Conservation (phyloP, 768 basidiomycete genomes). For the Termitomyces sp. region DNA sequence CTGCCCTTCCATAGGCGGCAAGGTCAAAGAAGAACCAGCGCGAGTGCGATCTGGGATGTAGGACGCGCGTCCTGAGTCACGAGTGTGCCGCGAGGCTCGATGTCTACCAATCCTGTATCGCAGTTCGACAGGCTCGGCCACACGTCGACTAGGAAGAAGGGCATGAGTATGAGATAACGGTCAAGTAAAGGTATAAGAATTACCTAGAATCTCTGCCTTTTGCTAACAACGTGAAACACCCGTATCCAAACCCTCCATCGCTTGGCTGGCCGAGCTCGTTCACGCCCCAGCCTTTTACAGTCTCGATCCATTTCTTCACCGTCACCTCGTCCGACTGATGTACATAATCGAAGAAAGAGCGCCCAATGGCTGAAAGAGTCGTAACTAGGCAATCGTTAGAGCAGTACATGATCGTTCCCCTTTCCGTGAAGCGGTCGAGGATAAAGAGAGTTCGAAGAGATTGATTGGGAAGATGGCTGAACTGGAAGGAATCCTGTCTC, state of each 20-base stretch:
- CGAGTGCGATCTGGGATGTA: slow-evolving; percentile 11
- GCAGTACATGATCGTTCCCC: slow-evolving; percentile 65
- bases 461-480: slow-evolving; percentile 61
- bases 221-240: slow-evolving; percentile 53
- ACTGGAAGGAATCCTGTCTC: slow-evolving; percentile 35
- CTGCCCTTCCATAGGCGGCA: slow-evolving; percentile 15
- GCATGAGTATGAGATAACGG: not conserved
- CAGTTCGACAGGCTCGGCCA: slow-evolving; percentile 26
- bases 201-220: slow-evolving; percentile 63
- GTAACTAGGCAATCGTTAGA: slow-evolving; percentile 67
- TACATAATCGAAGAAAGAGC: slow-evolving; percentile 77
- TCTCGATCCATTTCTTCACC: slow-evolving; percentile 71
- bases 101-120: slow-evolving; percentile 10
- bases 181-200: slow-evolving; percentile 1
- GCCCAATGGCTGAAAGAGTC: slow-evolving; percentile 52
- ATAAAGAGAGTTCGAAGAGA: slow-evolving; percentile 78
- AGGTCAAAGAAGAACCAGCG: slow-evolving; percentile 3
- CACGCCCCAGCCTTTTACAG: slow-evolving; percentile 79
- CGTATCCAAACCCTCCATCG: slow-evolving; percentile 83
- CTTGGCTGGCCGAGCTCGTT: slow-evolving; percentile 81
- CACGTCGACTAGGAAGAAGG: slow-evolving; percentile 19
- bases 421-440: slow-evolving; percentile 67
- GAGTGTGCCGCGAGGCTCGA: slow-evolving; percentile 11
- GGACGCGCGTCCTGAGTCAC: slow-evolving; percentile 12
- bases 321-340: slow-evolving; percentile 54